These are phyloP conservation scores for Starmera quercuum DNA, from an alignment of 805 yeast genomes.

Conservation along the genomic window DNA sequence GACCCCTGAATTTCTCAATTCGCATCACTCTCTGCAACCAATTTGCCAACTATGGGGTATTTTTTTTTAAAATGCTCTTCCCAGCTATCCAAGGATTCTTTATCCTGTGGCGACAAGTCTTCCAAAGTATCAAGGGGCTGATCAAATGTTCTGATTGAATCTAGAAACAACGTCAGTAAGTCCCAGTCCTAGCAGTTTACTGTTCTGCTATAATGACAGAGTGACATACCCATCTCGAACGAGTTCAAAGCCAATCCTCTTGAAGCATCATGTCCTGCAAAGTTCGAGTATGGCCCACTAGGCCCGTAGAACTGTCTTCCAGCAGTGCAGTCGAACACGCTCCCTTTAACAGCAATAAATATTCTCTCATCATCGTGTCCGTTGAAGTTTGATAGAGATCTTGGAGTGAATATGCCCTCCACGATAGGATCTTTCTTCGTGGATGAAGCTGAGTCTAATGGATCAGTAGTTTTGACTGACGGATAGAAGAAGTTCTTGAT, in stretches of 20 bases:
- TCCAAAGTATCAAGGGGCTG: constrained; percentile 69
- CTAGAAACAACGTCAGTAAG: constrained; percentile 15
- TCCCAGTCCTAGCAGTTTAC: background rate
- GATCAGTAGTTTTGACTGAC: constrained; percentile 15
- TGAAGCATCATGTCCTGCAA: constrained; percentile 95
- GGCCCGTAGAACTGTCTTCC: constrained; percentile 92
- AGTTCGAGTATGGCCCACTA: constrained; percentile 87
- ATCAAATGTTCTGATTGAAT: constrained; percentile 57
- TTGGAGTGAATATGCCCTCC: constrained; percentile 59
- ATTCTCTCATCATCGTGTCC: constrained; percentile 76
- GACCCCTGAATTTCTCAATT: too few relatives aligned
- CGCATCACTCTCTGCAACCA: constrained; percentile 34
- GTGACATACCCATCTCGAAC: constrained; percentile 50
- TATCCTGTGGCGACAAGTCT: constrained; percentile 55
- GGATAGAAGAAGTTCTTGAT: constrained; percentile 20
- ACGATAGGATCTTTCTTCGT: constrained; percentile 28
- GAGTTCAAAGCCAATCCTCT: constrained; percentile 87
- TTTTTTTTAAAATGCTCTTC: constrained; percentile 72
- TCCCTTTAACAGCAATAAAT: constrained; percentile 81
- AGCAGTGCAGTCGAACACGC: constrained; percentile 72
- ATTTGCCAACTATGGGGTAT: constrained; percentile 73
- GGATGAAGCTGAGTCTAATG: constrained; percentile 7
- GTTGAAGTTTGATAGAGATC: constrained; percentile 63
- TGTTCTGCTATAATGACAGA: background rate
- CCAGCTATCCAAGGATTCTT: constrained; percentile 75